Evolutionary conservation across 495 filamentous ascomycete species (phyloP).

Genomic region (Staphylotrichum longicolle): DNA sequence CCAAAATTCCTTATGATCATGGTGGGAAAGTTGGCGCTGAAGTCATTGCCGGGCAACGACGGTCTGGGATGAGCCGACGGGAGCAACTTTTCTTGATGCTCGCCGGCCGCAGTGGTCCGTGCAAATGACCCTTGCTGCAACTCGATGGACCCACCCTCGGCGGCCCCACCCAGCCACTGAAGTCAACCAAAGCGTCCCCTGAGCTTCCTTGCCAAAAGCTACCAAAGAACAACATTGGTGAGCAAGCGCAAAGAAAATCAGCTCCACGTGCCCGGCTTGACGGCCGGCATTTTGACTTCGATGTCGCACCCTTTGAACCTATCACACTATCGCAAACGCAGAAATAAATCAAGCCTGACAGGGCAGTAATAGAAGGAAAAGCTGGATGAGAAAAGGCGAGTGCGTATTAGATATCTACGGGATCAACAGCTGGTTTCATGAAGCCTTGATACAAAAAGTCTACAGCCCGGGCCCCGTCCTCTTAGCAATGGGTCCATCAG

Average conservation of each 20-base stretch:
- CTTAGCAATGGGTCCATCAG: neutral
- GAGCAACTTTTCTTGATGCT: constrained; percentile 32
- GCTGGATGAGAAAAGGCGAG: neutral
- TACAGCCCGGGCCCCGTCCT: constrained; percentile 17
- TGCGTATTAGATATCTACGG: constrained; percentile 21
- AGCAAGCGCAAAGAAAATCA: no score
- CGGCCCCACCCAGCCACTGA: no score
- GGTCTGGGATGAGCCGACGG: constrained; percentile 13
- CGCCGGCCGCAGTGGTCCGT: constrained; percentile 25
- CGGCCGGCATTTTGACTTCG: no score
- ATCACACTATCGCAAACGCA: no score
- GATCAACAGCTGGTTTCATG: constrained; percentile 17
- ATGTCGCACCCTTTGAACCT: no score
- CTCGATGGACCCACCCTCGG: neutral
- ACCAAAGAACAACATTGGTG: no score
- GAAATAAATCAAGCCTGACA: no score
- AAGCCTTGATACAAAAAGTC: constrained; percentile 24
- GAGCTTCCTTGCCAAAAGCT: no score
- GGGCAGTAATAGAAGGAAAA: no score
- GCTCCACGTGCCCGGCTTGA: no score
- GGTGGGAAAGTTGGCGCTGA: constrained; percentile 19
- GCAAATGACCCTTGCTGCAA: constrained; percentile 5
- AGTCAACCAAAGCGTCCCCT: no score
- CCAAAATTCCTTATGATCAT: constrained; percentile 56
- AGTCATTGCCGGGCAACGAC: constrained; percentile 16